Conservation (phyloP, 768 basidiomycete genomes). For the Trametes coccinea region DNA sequence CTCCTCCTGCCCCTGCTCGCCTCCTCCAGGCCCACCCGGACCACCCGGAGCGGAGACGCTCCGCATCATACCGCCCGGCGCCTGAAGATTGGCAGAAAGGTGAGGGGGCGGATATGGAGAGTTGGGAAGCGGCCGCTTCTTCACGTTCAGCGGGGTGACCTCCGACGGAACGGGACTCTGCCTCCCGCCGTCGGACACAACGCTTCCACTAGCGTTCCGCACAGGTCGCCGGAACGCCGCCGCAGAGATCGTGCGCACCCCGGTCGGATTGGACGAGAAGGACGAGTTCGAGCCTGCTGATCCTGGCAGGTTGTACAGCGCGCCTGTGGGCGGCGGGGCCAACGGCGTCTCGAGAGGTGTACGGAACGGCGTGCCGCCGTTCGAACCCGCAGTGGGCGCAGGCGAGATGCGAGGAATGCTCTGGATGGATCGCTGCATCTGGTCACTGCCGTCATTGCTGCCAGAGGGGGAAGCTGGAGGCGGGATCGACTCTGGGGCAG, state of each 20-base stretch:
- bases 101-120: slow-evolving; percentile 40
- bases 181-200: slow-evolving; percentile 4
- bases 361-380: slow-evolving; percentile 36
- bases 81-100: slow-evolving; percentile 9
- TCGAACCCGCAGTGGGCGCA: slow-evolving; percentile 20
- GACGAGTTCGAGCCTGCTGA: slow-evolving; percentile 27
- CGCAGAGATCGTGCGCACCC: slow-evolving; percentile 66
- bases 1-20: slow-evolving; percentile 19
- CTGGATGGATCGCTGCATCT: slow-evolving; percentile 26
- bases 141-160: slow-evolving; percentile 47
- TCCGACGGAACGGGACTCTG: slow-evolving; percentile 37
- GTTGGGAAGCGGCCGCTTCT: slow-evolving; percentile 48
- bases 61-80: slow-evolving; percentile 2
- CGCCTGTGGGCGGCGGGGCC: slow-evolving; percentile 23
- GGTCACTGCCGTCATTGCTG: slow-evolving; percentile 22
- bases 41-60: not conserved
- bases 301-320: slow-evolving; percentile 26
- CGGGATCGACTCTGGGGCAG: not conserved
- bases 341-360: slow-evolving; percentile 51
- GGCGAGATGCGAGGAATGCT: slow-evolving; percentile 24
- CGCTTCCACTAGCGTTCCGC: slow-evolving; percentile 31
- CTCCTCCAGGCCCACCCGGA: slow-evolving; percentile 6
- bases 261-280: slow-evolving; percentile 19
- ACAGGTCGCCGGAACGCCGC: slow-evolving; percentile 67
- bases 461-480: slow-evolving; percentile 3